Evolutionary conservation across 257 asterid genomes (phyloP), one percentile per base, ranked within the genome.

Genomic region (Jacaranda copaia): DNA sequence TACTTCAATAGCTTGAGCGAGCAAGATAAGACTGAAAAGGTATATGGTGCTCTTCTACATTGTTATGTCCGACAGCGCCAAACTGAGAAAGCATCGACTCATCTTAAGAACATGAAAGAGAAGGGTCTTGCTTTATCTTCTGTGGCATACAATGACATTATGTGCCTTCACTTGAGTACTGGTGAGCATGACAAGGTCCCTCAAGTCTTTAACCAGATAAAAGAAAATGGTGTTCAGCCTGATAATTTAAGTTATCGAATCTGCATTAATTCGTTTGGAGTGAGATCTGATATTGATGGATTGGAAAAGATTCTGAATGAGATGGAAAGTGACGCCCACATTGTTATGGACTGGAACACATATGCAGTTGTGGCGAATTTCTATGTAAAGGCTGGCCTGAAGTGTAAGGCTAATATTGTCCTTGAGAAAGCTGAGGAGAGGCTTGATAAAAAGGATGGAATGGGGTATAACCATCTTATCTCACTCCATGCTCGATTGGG

Each of bases 1-100:
- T 93, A 90, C 82, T 93, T 92, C 82, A 77, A 72, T 77, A 68
- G 83, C 83, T 87, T 92, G 92, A 73, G 59, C 5, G 90, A 89
- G 76, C 78, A 86, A 80, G 92, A 89, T 46, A 91, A 85, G 84
- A 89, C 85, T 13, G 89, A 75, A 0, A 93, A 88, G 74, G 88
- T 88, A 53, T 88, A 85, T 52, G 97, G 97, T 76, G 98, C 98
- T 64, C 93, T 93, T 38, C 86, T 93, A 73, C 98, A 93, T 84
- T 91, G 97, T 69, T 93, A 90, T 67, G 93, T 80, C 61, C 89
- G 92, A 14, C 90, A 89, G 73, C 86, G 81, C 63, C 83, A 86
- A 73, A 79, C 85, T 18, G 92, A 80, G 58, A 88, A 75, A 83
- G 90, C 92, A 48, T 65, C 86, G 18, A 8, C 79, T 36, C 97